Evolutionary conservation across 2,329 filamentous ascomycete genomes (phyloP).

Genomic region (Aspergillus piperis): DNA sequence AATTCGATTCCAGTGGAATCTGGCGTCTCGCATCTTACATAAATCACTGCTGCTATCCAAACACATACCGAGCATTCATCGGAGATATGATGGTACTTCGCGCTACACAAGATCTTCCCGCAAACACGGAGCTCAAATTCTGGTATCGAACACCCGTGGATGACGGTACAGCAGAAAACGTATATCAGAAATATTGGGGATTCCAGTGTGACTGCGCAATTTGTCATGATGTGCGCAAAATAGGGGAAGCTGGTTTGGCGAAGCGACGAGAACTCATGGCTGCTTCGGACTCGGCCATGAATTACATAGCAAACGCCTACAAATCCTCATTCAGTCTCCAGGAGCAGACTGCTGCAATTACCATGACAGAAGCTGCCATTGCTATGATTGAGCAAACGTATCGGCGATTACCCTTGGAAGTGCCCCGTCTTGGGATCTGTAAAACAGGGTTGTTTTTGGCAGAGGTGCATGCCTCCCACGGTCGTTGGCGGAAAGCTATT

Average conservation of each 20-base stretch:
- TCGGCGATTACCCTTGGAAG: slow-evolving; percentile 20
- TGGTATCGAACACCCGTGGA: slow-evolving; percentile 36
- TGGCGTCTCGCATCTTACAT: slow-evolving; percentile 54
- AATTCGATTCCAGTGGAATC: slow-evolving; percentile 42
- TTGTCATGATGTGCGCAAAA: slow-evolving; percentile 22
- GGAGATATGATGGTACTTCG: slow-evolving; percentile 58
- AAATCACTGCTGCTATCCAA: slow-evolving; percentile 56
- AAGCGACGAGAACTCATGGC: slow-evolving; percentile 17
- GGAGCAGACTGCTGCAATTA: not conserved
- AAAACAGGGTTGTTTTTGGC: slow-evolving; percentile 23
- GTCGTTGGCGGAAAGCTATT: slow-evolving; percentile 18
- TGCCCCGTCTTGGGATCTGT: slow-evolving; percentile 28
- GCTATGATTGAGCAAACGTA: slow-evolving; percentile 26
- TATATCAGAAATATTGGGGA: slow-evolving; percentile 23
- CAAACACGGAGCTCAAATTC: slow-evolving; percentile 51
- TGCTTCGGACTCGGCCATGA: not conserved
- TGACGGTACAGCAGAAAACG: slow-evolving; percentile 1
- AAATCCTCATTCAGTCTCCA: not conserved
- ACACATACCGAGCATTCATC: slow-evolving; percentile 53
- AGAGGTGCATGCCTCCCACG: slow-evolving; percentile 2
- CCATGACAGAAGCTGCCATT: slow-evolving; percentile 19
- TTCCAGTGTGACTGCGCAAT: slow-evolving; percentile 28
- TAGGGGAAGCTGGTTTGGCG: slow-evolving; percentile 7
- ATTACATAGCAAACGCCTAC: slow-evolving; percentile 5
- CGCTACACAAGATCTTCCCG: slow-evolving; percentile 46